These are phyloP conservation scores for Colletotrichum phormii DNA, from an alignment of 2,329 filamentous ascomycete genomes.

Conservation along the genomic window DNA sequence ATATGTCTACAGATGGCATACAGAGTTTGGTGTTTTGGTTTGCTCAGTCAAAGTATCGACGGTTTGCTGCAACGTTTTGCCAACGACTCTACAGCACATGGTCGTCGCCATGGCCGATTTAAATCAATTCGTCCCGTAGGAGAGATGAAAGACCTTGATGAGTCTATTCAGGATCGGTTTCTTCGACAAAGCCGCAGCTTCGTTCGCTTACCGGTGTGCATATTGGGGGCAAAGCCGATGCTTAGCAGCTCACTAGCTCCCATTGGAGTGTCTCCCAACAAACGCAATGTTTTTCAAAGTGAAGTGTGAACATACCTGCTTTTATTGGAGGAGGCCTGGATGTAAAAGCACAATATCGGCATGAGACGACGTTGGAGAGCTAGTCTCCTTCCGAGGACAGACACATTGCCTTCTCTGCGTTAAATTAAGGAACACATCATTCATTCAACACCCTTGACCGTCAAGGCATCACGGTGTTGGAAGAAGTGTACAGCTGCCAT, in stretches of 20 bases:
- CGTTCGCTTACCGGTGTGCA: not conserved
- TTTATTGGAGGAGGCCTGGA: not conserved
- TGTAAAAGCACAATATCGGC: not conserved
- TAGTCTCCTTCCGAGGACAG: not conserved
- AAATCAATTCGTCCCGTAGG: not conserved
- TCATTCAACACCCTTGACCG: not conserved
- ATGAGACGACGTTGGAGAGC: not conserved
- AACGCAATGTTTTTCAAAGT: not conserved
- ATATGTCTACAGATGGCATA: not conserved
- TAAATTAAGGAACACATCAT: not conserved
- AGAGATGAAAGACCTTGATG: not conserved
- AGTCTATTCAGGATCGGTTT: not conserved
- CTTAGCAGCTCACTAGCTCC: not conserved
- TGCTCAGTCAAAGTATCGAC: not conserved
- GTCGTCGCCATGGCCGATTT: not conserved
- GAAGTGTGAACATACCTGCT: not conserved
- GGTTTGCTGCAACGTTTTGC: not conserved
- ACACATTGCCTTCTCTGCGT: not conserved
- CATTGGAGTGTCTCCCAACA: not conserved
- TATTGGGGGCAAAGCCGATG: not conserved
- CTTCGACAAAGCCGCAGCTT: not conserved
- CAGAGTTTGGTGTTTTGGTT: not conserved
- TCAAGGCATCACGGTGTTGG: not conserved
- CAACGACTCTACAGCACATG: not conserved
- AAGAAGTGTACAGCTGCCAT: not conserved